These are phyloP conservation scores for Ilyonectria robusta DNA, from an alignment of 2,329 filamentous ascomycete genomes.

Conservation along the genomic window DNA sequence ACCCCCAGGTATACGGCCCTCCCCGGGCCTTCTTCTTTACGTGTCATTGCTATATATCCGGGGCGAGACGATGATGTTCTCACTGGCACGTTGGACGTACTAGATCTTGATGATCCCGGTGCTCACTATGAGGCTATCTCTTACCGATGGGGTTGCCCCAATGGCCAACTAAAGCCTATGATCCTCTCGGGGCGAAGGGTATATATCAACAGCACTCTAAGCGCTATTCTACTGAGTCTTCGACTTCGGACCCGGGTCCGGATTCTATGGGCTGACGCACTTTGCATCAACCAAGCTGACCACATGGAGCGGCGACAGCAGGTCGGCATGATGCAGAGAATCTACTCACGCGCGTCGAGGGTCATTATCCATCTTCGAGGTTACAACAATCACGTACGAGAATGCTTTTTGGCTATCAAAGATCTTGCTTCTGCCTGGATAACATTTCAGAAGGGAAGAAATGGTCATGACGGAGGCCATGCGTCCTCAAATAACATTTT, in stretches of 20 bases:
- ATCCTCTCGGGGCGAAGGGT: background rate
- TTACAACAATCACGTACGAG: background rate
- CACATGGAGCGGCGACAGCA: constrained; percentile 7
- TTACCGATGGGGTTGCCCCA: constrained; percentile 5
- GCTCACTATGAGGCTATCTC: constrained; percentile 14
- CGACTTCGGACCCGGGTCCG: background rate
- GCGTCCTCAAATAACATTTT: too few species aligned
- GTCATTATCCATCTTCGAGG: constrained; percentile 2
- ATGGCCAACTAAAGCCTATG: background rate
- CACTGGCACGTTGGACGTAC: background rate
- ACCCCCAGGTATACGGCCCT: background rate
- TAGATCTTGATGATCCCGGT: background rate
- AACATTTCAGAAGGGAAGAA: background rate
- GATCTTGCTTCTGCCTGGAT: constrained; percentile 11
- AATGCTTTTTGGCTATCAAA: background rate
- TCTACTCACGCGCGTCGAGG: constrained; percentile 10
- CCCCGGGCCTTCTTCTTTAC: background rate
- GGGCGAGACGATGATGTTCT: background rate
- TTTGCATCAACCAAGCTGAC: constrained; percentile 22
- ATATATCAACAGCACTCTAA: background rate
- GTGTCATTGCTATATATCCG: constrained; percentile 4
- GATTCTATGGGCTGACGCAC: constrained; percentile 15
- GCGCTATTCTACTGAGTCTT: background rate
- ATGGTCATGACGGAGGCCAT: background rate
- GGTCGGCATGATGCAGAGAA: constrained; percentile 15